A percentile compares a stretch with the other conserved stretches of the same genome.
These are phyloP conservation scores for Fusarium fracticaudum DNA, from an alignment of 2,329 filamentous ascomycete genomes.

Conservation along the genomic window DNA sequence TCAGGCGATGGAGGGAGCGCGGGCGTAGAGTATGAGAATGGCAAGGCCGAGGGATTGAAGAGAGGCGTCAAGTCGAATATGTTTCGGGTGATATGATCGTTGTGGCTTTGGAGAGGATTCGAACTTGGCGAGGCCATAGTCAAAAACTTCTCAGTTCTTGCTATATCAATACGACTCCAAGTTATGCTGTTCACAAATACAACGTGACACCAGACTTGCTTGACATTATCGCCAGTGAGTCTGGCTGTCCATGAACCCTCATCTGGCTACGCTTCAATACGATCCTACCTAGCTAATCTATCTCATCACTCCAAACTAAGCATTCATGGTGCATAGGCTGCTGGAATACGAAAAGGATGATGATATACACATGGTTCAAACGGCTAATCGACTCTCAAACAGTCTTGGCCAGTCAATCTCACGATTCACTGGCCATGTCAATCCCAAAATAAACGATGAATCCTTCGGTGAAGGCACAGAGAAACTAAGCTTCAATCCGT, in stretches of 20 bases:
- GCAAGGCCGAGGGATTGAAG: conserved; percentile 77
- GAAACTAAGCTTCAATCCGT: neutral
- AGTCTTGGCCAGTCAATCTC: neutral
- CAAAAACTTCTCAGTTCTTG: neutral
- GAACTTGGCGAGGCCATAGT: neutral
- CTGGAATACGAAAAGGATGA: no score
- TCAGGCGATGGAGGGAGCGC: conserved; percentile 76
- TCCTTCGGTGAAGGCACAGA: neutral
- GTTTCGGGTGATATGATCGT: conserved; percentile 65
- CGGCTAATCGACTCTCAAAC: neutral
- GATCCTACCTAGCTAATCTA: neutral
- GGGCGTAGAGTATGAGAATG: conserved; percentile 80
- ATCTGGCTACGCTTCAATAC: neutral
- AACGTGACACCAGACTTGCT: neutral
- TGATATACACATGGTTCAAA: neutral
- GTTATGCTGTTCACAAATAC: neutral
- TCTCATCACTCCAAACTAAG: neutral
- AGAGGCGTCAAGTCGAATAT: conserved; percentile 79
- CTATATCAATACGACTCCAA: neutral
- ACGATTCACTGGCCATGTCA: neutral
- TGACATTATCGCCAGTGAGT: neutral
- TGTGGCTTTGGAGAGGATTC: neutral
- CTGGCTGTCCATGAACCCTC: neutral
- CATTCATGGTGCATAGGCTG: neutral
- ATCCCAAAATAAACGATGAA: neutral